Conservation (phyloP, 495 filamentous ascomycete species). For the Aspergillus nidulans region DNA sequence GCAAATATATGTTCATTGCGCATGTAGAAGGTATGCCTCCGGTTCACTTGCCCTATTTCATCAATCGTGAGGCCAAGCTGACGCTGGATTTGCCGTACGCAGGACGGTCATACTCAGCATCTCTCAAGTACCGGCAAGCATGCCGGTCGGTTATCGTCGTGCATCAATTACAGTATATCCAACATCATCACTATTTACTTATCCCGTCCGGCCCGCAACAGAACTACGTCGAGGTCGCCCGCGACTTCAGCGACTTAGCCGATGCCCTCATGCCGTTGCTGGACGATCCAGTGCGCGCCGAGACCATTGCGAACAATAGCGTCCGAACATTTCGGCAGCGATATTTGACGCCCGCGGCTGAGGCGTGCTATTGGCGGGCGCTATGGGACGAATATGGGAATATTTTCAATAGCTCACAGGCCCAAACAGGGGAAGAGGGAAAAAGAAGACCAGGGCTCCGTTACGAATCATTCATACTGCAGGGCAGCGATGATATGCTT, state of each 20-base stretch:
- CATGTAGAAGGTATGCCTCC: constrained; percentile 56
- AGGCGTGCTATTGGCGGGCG: constrained; percentile 56
- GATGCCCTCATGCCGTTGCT: constrained; percentile 47
- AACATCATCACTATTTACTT: constrained; percentile 42
- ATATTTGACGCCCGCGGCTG: constrained; percentile 54
- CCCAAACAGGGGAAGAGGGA: constrained; percentile 13
- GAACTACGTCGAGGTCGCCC: constrained; percentile 57
- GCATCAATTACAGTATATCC: constrained; percentile 43
- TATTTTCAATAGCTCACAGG: constrained; percentile 30
- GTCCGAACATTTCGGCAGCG: constrained; percentile 52
- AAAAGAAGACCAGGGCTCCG: constrained; percentile 28
- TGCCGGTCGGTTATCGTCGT: constrained; percentile 57
- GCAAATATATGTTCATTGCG: constrained; percentile 53
- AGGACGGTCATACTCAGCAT: constrained; percentile 51
- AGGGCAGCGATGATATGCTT: constrained; percentile 30
- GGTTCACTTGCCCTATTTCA: neutral
- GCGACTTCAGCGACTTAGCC: constrained; percentile 55
- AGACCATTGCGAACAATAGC: constrained; percentile 52
- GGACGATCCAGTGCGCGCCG: constrained; percentile 38
- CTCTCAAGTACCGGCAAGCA: constrained; percentile 56
- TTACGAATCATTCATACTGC: constrained; percentile 39
- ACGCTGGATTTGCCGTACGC: neutral
- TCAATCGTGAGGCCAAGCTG: neutral
- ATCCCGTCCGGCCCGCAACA: constrained; percentile 47
- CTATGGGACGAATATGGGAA: constrained; percentile 45